Base-by-base conservation (phyloP, 2,329 filamentous ascomycete species). In the Trichothecium sympodiale region DNA sequence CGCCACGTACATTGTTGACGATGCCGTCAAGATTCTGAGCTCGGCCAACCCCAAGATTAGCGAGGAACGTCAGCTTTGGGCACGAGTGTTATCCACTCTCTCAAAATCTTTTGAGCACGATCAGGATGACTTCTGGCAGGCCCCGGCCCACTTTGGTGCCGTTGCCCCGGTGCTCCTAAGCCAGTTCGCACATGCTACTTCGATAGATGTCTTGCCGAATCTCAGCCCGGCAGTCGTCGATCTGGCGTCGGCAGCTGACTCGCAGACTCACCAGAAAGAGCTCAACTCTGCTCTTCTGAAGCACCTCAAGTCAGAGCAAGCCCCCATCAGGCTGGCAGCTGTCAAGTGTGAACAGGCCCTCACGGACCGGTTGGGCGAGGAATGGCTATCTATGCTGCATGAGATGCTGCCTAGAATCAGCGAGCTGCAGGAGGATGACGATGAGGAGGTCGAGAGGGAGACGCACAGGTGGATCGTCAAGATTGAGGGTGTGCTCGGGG, bases 331-430 rank as follows among this genome's bases (percentile, higher is more conserved):
- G 13, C 65, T 96, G 25, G 85, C 83, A 2, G 86, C 85, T 1
- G 80, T 98, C 26, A 79, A 79, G 59, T 81, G 81, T 46, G 77
- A 96, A 62, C 81, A 87, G 53, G 74, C 71, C 12, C 65, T 96
- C 43, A 93, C 87, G 10, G 77, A 83, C 46, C 69, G 75, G 33
- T 61, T 96, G 17, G 88, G 88, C 40, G 88, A 96, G 56, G 91
- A 98, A 53, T 98, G 91, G 91, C 62, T 98, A 40, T 74, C 79
- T 2, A 73, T 93, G 64, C 58, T 96, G 53, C 86, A 89, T 0
- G 91, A 98, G 70, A 96, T 95, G 82, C 62, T 98, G 55, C 89
- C 93, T 15, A 85, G 89, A 44, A 94, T 99, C 48, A 93, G 85
- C 51, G 91, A 98, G 64, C 59, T 94, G 51, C 82, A 94, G 62